Conservation (phyloP, 2,329 filamentous ascomycete species). For the Pseudofabraea citricarpa region DNA sequence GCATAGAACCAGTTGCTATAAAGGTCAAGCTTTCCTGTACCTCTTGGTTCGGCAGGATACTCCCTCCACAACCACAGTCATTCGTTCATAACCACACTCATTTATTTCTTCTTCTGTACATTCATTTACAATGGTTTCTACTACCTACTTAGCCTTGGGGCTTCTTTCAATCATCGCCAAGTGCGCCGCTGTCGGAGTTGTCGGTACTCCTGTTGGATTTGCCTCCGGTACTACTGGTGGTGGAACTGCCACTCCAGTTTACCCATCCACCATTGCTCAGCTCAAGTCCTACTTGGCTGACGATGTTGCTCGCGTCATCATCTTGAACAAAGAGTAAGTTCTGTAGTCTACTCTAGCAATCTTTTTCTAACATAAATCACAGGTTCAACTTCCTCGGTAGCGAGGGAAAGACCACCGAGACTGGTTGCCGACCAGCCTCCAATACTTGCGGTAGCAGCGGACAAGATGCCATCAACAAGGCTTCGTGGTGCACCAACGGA, state of each 20-base stretch:
- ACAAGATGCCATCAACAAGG: slow-evolving; percentile 56
- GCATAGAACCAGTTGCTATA: too few relatives aligned
- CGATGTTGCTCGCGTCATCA: slow-evolving; percentile 48
- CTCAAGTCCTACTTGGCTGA: slow-evolving; percentile 54
- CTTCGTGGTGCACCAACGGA: slow-evolving; percentile 32
- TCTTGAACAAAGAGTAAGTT: slow-evolving; percentile 47
- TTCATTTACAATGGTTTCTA: background rate
- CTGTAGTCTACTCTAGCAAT: too few relatives aligned
- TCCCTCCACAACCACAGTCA: background rate
- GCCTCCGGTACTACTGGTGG: slow-evolving; percentile 51
- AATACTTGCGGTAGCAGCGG: slow-evolving; percentile 33
- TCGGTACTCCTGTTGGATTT: slow-evolving; percentile 4
- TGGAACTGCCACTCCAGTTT: slow-evolving; percentile 46
- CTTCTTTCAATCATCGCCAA: background rate
- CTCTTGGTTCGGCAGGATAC: too few relatives aligned
- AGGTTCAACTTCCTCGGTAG: slow-evolving; percentile 47
- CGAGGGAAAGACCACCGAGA: slow-evolving; percentile 30
- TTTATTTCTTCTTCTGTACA: background rate
- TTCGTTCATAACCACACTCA: background rate
- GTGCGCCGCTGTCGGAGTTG: slow-evolving; percentile 2
- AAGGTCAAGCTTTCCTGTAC: too few relatives aligned
- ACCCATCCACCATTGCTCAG: slow-evolving; percentile 47
- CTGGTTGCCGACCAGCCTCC: slow-evolving; percentile 51
- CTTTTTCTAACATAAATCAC: too few relatives aligned
- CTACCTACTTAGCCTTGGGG: background rate